Base-by-base conservation (phyloP, 2,329 filamentous ascomycete genomes). In the Dichotomopilus funicola region DNA sequence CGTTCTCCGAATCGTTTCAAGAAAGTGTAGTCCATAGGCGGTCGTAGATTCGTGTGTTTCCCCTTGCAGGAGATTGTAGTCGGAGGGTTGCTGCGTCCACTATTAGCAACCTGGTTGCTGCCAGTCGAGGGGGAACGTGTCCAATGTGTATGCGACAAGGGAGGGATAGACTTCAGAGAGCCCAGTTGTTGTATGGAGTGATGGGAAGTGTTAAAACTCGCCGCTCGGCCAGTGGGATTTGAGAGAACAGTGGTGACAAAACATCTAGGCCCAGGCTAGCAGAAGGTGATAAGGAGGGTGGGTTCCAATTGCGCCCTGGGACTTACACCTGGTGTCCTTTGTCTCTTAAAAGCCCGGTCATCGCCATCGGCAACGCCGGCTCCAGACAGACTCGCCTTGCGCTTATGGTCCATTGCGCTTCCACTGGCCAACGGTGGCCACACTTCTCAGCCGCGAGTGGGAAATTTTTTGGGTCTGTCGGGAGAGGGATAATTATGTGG, bases 1-100 rank as follows among this genome's bases (percentile, higher is more conserved):
- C 27, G 88, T 89, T 61, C 82, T 79, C 64, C 85, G 85, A 66
- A 95, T 81, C 66, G 86, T 84, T 53, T 89, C 83, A 45, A 95
- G 74, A 66, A 95, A 88, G 62, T 79, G 81, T 64, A 89, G 73
- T 40, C 90, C 90, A 65, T 84, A 81, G 54, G 84, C 79, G 11
- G 84, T 85, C 2, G 88, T 91, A 12, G 83, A 83, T 67, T 88
- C 83, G 53, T 73, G 71, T 12, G 80, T 84, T 71, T 91, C 87
- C 61, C 75, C 76, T 55, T 78, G 73, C 48, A 73, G 69, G 34
- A 81, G 70, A 59, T 81, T 76, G 61, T 75, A 79, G 59, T 75
- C 71, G 31, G 57, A 54, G 10, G 57, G 58, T 27, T 60, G 61
- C 64, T 65, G 49, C 6, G 19, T 27, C 48, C 37, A 56, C 45